Conservation (phyloP, 345 rosid genomes). For the Pseudoturritis turrita region DNA sequence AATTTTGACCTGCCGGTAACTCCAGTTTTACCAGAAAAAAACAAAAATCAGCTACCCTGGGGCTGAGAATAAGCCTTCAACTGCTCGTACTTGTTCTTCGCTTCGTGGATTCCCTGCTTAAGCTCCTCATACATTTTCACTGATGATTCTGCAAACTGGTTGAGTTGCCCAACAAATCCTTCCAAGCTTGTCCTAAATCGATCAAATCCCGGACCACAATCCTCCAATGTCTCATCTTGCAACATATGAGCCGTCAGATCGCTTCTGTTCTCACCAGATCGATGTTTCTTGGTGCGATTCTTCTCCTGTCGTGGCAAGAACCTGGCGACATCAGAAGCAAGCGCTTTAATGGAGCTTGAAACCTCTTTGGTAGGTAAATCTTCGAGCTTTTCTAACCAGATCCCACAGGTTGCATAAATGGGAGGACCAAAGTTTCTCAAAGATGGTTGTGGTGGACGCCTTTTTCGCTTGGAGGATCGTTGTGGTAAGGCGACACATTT, state of each 20-base stretch:
- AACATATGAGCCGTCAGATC: slow-evolving; percentile 37
- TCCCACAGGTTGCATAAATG: slow-evolving; percentile 61
- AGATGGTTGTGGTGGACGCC: slow-evolving; percentile 10
- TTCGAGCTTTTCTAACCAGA: slow-evolving; percentile 63
- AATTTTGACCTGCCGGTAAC: not conserved
- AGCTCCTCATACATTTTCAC: slow-evolving; percentile 55
- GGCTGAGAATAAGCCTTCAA: slow-evolving; percentile 31
- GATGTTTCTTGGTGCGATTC: slow-evolving; percentile 50
- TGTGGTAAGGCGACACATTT: slow-evolving; percentile 51
- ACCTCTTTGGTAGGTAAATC: slow-evolving; percentile 54
- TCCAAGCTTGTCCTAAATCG: slow-evolving; percentile 53
- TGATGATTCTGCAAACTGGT: slow-evolving; percentile 46
- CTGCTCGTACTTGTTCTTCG: slow-evolving; percentile 39
- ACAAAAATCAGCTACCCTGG: not conserved
- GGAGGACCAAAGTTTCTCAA: slow-evolving; percentile 61
- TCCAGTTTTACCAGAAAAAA: not conserved
- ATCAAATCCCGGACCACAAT: slow-evolving; percentile 48
- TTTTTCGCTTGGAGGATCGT: slow-evolving; percentile 38
- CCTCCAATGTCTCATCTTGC: slow-evolving; percentile 56
- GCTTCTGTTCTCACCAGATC: slow-evolving; percentile 29
- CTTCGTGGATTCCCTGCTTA: slow-evolving; percentile 36
- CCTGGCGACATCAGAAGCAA: slow-evolving; percentile 55
- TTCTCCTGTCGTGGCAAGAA: slow-evolving; percentile 77
- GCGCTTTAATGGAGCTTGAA: slow-evolving; percentile 50
- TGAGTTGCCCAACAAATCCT: slow-evolving; percentile 50